Base-by-base conservation (phyloP, 1,139 yeast genomes). In the Magnusiomyces magnusii region DNA sequence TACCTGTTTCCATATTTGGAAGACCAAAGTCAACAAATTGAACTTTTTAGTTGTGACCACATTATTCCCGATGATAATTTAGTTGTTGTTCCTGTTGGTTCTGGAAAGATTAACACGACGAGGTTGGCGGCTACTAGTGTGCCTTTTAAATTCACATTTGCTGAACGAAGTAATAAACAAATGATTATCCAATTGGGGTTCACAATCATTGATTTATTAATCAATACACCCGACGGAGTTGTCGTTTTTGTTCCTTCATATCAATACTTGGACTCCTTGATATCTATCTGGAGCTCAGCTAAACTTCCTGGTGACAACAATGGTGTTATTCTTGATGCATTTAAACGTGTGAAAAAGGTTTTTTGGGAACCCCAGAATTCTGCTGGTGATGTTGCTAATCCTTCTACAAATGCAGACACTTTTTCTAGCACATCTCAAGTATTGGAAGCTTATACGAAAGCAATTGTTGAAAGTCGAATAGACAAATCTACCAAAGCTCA, bases 241-340 rank as follows among this genome's bases (percentile, higher is more conserved):
- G 96, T 93, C 2, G 78, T 83, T 0, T 92, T 92, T 70, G 85
- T 91, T 63, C 95, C 97, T 1, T 90, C 97, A 71, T 93, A 92
- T 68, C 81, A 80, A 57, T 90, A 87, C 65, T 73, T 92, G 58
- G 75, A 78, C 10, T 74, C 76, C 17, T 80, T 86, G 0, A 59
- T 82, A 0, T 66, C 68, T 0, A 58, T 63, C 0, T 90, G 96
- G 97, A 73, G 77, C 59, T 64, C 68, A 0, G 62, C 68, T 0
- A 15, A n/a, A 23, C 19, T 21, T 10, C 27, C 27, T 3, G 13
- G 27, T 5, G 13, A 47, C 41, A 34, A 34, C 19, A 51, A 36
- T 2, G 42, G 42, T n/a, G 24, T 51, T 7, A 27, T 58, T 1
- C 44, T 31, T 44, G 54, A 54, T 3, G 52, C 36, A 34, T 57